These are phyloP conservation scores for Phyllosticta citrichinensis DNA, from an alignment of 2,329 filamentous ascomycete species.

Conservation along the genomic window DNA sequence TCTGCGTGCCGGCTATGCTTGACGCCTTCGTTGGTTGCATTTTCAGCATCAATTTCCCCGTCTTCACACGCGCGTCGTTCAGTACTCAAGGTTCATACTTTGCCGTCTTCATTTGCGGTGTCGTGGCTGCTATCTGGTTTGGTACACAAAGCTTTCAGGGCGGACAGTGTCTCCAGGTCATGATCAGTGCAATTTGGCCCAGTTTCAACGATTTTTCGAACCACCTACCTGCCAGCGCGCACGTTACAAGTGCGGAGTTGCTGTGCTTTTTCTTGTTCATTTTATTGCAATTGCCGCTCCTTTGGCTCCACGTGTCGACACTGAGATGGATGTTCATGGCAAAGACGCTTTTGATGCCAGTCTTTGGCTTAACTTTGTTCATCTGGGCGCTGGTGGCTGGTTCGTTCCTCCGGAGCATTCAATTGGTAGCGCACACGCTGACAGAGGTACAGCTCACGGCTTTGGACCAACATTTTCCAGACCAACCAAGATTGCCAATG, in stretches of 20 bases:
- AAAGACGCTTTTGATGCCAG: conserved; percentile 4
- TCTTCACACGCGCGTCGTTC: conserved; percentile 15
- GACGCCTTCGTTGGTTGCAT: conserved; percentile 4
- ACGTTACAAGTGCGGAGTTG: conserved; percentile 10
- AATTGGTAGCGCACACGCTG: neutral
- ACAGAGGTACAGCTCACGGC: neutral
- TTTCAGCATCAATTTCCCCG: conserved; percentile 13
- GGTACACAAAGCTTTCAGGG: conserved; percentile 11
- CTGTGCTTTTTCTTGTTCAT: conserved; percentile 14
- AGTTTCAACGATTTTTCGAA: conserved; percentile 10
- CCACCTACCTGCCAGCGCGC: conserved; percentile 6
- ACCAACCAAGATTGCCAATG: conserved; percentile 14
- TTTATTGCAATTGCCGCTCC: conserved; percentile 18
- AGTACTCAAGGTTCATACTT: conserved; percentile 10
- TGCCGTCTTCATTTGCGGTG: conserved; percentile 5
- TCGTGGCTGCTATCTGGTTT: conserved; percentile 7
- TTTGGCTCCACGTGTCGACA: conserved; percentile 12
- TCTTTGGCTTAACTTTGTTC: conserved; percentile 5
- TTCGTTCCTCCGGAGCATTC: neutral
- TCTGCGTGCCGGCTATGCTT: conserved; percentile 13
- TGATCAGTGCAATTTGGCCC: conserved; percentile 14
- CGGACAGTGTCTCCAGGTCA: conserved; percentile 18
- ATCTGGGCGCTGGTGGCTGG: conserved; percentile 8
- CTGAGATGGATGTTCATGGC: conserved; percentile 6
- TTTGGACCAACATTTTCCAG: conserved; percentile 20